Base-by-base conservation (phyloP, 2,329 filamentous ascomycete genomes). In the Ophiosphaerella korrae region DNA sequence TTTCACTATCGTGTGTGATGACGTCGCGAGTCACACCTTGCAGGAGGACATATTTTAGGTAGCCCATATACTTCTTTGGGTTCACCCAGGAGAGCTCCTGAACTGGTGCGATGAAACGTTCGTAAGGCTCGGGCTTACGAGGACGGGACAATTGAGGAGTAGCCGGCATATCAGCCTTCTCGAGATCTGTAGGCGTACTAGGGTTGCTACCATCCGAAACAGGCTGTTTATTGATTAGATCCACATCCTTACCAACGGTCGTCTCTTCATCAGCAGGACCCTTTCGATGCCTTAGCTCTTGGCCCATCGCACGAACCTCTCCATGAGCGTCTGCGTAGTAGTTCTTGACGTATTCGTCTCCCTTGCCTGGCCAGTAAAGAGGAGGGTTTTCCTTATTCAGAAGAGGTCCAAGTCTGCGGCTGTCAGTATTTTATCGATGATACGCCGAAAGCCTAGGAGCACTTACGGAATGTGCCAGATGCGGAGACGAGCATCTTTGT, bases 11-110 rank as follows among this genome's bases (percentile, higher is more conserved):
- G 46, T 74, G 71, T 23, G 61, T 59, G 34, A 74, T 64, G 29
- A 70, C 68, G 51, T 77, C 74, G 14, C 70, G 69, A 8, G 66
- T 72, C 12, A 76, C 70, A 40, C 75, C 74, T 42, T 74, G 71
- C 5, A 75, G 74, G 51, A 81, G 68, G 7, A 71, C 63, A 24
- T 69, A 75, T 51, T 78, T 79, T 37, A 72, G 75, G 18, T 74
- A 75, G 24, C 48, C 62, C 26, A 70, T 45, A 33, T 63, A 61
- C 35, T 53, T 51, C 9, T 66, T 63, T 40, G 60, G 49, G 34
- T 49, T 47, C 12, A 56, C 26, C 26, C 26, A 41, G 18, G 66
- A 56, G 3, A 68, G 55, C 24, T 71, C 52, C n/a, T 44, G 63
- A 11, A 69, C 60, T 14, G 76, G 72, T 16, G 50, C 53, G 12